Base-by-base conservation (phyloP, 306 rosid genomes). In the Senna siamea region DNA sequence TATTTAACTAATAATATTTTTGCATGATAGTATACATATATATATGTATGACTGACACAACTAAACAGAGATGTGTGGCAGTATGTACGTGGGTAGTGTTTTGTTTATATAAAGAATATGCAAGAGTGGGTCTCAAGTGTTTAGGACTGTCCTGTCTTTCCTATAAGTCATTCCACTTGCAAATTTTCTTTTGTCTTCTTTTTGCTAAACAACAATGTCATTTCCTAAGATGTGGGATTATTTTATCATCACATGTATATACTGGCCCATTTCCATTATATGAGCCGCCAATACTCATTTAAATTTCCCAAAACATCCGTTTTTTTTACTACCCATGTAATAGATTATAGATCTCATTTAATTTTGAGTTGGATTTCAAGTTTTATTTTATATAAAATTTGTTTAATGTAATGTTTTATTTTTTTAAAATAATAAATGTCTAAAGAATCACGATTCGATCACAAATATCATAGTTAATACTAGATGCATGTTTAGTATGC, bases 161-260 rank as follows among this genome's bases (percentile, higher is more conserved):
- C 40, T 65, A 17, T 73, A 61, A 55, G 40, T 64, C 44, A 76
- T 58, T 72, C 81, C 81, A 69, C 77, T 59, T 71, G 46, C 66
- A 76, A 47, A 41, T 1, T 44, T 19, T 40, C 65, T 57, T 7
- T 18, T 28, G 18, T 13, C 13, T 47, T 62, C 63, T 32, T 69
- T 80, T 76, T 73, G 54, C 69, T 44, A 72, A 51, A 38, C 66
- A 81, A 76, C 69, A 65, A 76, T 13, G 9, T 9, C 17, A 66
- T 78, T 64, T 56, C 86, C 78, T 74, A 48, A 74, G 68, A 74
- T 74, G 56, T 74, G 55, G 86, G 82, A 78, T 78, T 74, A 82
- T 70, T 55, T 74, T 78, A 78, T 59, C 22, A 66, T 30, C 1
- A 47, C 51, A 13, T 46, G 0, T n/a, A n/a, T n/a, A n/a, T n/a